Evolutionary conservation across 805 yeast species (phyloP), one percentile per base, ranked within the genome.

Genomic region (Ogataea henricii): DNA sequence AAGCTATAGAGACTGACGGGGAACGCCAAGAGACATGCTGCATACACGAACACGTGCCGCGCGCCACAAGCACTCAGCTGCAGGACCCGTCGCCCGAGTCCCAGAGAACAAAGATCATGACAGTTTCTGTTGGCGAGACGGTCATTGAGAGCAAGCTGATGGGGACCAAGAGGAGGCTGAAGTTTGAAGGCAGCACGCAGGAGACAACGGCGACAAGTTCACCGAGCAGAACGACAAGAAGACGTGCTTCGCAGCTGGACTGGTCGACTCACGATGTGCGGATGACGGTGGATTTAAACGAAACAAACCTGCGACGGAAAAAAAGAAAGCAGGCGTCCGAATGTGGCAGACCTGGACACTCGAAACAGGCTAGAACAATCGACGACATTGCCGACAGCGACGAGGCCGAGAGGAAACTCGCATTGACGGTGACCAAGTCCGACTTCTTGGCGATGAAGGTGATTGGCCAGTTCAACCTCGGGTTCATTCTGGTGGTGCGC

Each of bases 381-480:
- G 77, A 73, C 45, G 74, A 79, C 46, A 71, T 81, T 14, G 67
- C 70, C 4, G 66, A 79, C 47, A 69, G 64, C 9, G 68, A 68
- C 30, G 75, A 73, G 34, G 88, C 85, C 6, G 91, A 86, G 52
- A 69, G 73, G 34, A 68, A 74, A 36, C 65, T 88, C 42, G 75
- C 85, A 0, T 68, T 85, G 45, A 78, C 79, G 0, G 81, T 92
- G 1, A 71, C 78, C 7, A 92, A 91, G 61, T 57, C 70, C 0
- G 96, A 94, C 57, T 94, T 94, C 59, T 56, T 64, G 3, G 63
- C 74, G 3, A 92, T 94, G 98, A 66, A 76, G 34, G 69, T 94
- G 10, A 79, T 92, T 6, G 99, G 99, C 0, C 99, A 94, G 67
- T 94, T 94, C 69, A 94, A 94, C 64, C 68, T 87, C n/a, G 99